These are phyloP conservation scores for Craterostigma plantagineum DNA, from an alignment of 257 asterid species.

Conservation along the genomic window DNA sequence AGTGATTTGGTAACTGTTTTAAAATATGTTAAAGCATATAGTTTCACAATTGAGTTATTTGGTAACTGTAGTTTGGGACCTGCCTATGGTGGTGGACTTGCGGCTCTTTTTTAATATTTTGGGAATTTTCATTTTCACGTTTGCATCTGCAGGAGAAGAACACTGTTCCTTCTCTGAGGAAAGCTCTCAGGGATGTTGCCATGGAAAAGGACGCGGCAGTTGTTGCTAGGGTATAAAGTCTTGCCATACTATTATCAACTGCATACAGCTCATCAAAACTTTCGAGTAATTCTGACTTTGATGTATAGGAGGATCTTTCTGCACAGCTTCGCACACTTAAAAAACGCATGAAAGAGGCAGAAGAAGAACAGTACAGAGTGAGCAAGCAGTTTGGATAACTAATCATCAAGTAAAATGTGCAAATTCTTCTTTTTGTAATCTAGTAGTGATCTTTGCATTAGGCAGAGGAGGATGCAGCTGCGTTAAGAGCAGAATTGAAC, in stretches of 20 bases:
- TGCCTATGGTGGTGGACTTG: not conserved
- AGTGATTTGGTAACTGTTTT: constrained; percentile 57
- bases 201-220: constrained; percentile 99
- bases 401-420: constrained; percentile 6
- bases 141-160: constrained; percentile 74
- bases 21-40: constrained; percentile 2
- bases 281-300: constrained; percentile 8
- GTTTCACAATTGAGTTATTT: constrained; percentile 2
- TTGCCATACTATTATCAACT: constrained; percentile 6
- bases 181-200: constrained; percentile 90
- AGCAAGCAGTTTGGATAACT: constrained; percentile 12
- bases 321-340: constrained; percentile 84
- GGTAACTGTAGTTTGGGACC: not conserved
- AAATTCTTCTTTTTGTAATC: constrained; percentile 1
- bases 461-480: constrained; percentile 99
- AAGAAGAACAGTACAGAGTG: constrained; percentile 95
- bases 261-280: not conserved
- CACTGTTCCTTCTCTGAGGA: constrained; percentile 72
- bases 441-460: constrained; percentile 15
- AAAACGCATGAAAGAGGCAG: constrained; percentile 83
- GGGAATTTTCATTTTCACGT: constrained; percentile 10
- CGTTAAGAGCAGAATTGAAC: constrained; percentile 75
- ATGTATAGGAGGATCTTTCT: constrained; percentile 78
- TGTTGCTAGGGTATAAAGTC: constrained; percentile 64
- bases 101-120: not conserved